phyloP scores from a whole-genome alignment of 306 rosid species.

The Ceratonia siliqua region DNA sequence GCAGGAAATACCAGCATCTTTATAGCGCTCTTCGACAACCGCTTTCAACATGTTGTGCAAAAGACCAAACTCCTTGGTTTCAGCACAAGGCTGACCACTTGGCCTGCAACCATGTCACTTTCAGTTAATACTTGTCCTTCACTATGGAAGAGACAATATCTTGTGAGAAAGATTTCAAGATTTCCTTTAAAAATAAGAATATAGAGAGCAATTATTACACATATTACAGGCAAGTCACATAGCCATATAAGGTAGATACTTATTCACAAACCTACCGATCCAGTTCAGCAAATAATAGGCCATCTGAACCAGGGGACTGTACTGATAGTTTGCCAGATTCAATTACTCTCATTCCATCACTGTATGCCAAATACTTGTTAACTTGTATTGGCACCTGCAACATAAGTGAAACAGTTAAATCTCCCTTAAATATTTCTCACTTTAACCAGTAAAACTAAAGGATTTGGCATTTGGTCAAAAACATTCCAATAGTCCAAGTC shows the following conservation, averaged over 20 bases:
- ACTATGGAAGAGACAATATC: background rate
- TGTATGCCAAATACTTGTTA: slow-evolving; percentile 75
- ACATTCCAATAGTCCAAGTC: background rate
- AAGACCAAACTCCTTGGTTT: slow-evolving; percentile 73
- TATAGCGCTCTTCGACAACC: slow-evolving; percentile 80
- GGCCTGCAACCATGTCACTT: slow-evolving; percentile 54
- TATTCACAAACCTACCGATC: slow-evolving; percentile 59
- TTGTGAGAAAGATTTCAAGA: background rate
- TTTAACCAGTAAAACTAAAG: background rate
- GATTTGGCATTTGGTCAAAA: slow-evolving; percentile 9
- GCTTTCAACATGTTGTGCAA: slow-evolving; percentile 81
- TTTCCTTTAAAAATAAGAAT: background rate
- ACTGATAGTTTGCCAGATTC: slow-evolving; percentile 69
- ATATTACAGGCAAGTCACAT: background rate
- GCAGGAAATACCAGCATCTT: slow-evolving; percentile 68
- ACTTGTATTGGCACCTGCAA: slow-evolving; percentile 82
- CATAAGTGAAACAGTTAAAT: background rate
- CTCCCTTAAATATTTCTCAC: background rate
- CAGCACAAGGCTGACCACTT: slow-evolving; percentile 72
- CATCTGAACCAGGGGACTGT: slow-evolving; percentile 66
- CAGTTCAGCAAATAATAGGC: slow-evolving; percentile 65
- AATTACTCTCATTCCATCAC: slow-evolving; percentile 77
- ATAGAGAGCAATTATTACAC: background rate
- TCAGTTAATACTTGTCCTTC: background rate
- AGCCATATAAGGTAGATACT: background rate